Base-by-base conservation (phyloP, 2,329 filamentous ascomycete species). In the Neodidymelliopsis sp. region DNA sequence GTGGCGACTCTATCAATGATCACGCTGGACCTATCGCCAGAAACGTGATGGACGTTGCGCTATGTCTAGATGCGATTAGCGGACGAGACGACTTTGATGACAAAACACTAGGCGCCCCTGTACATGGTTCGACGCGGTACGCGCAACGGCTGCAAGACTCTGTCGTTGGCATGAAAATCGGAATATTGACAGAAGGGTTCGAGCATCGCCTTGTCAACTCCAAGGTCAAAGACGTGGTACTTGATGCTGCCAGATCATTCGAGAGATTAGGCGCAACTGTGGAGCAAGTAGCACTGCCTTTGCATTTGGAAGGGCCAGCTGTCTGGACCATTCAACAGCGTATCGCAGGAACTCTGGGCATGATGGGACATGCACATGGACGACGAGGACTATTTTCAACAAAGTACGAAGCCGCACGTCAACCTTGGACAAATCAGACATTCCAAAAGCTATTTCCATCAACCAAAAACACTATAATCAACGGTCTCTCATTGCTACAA, bases 401-500 rank as follows among this genome's bases (percentile, higher is more conserved):
- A 22, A 60, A 50, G 19, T 65, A 49, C 23, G 79, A 83, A 53
- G 66, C 72, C n/a, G 74, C 74, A 2, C 71, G 78, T 6, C 72
- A 79, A 0, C 78, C 78, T 0, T 81, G 77, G 77, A 78, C 74
- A 0, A 65, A 76, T 11, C 67, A 74, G n/a, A 74, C 73, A 38
- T 82, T 82, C 51, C 70, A 77, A 35, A 77, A 77, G 38, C 65
- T 79, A 0, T 79, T 79, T 56, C 78, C 72, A 1, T 65, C 63
- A 0, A 65, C 79, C 1, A 80, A 80, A 43, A 81, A 81, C 50
- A 79, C 77, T 2, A 59, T 77, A 2, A 69, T 77, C 23, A 74
- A 74, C 36, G 75, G 75, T 0, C 61, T 74, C 1, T 77, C 73
- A 34, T 62, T 74, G 9, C 63, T 72, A 64, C 63, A 66, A 43